Evolutionary conservation across 1,284 basidiomycete genomes (phyloP).

Genomic region (Cryptococcus sp.): DNA sequence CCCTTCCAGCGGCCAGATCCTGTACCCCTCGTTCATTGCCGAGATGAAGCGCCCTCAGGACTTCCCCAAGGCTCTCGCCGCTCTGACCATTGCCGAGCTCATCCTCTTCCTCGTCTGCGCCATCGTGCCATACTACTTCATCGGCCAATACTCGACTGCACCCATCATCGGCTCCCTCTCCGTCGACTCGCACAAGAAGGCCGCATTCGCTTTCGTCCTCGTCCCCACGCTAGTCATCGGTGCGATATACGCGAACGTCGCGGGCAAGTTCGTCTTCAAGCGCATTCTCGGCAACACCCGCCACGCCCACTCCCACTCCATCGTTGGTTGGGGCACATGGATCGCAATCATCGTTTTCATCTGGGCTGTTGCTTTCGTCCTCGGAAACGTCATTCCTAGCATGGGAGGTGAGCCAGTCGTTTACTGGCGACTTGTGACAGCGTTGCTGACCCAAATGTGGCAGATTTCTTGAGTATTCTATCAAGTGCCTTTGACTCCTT

Average conservation of each 20-base stretch:
- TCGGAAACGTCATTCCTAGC: slow-evolving; percentile 55
- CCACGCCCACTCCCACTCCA: slow-evolving; percentile 62
- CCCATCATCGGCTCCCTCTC: slow-evolving; percentile 49
- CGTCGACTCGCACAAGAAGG: slow-evolving; percentile 59
- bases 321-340: slow-evolving; percentile 65
- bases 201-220: slow-evolving; percentile 52
- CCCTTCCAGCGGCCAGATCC: slow-evolving; percentile 20
- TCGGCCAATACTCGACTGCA: slow-evolving; percentile 49
- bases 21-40: slow-evolving; percentile 57
- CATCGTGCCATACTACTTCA: slow-evolving; percentile 61
- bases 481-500: slow-evolving; percentile 43
- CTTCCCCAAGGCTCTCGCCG: slow-evolving; percentile 61
- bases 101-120: slow-evolving; percentile 65
- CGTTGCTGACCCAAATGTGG: slow-evolving; percentile 55
- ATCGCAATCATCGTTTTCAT: slow-evolving; percentile 60
- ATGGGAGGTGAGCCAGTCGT: slow-evolving; percentile 10
- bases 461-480: slow-evolving; percentile 55
- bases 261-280: slow-evolving; percentile 49
- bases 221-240: slow-evolving; percentile 49
- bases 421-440: neutral
- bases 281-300: slow-evolving; percentile 55
- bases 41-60: slow-evolving; percentile 58
- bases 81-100: slow-evolving; percentile 60
- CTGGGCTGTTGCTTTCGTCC: slow-evolving; percentile 65
- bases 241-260: slow-evolving; percentile 51